These are phyloP conservation scores for Talaromyces proteolyticus DNA, from an alignment of 495 filamentous ascomycete genomes.

Conservation along the genomic window DNA sequence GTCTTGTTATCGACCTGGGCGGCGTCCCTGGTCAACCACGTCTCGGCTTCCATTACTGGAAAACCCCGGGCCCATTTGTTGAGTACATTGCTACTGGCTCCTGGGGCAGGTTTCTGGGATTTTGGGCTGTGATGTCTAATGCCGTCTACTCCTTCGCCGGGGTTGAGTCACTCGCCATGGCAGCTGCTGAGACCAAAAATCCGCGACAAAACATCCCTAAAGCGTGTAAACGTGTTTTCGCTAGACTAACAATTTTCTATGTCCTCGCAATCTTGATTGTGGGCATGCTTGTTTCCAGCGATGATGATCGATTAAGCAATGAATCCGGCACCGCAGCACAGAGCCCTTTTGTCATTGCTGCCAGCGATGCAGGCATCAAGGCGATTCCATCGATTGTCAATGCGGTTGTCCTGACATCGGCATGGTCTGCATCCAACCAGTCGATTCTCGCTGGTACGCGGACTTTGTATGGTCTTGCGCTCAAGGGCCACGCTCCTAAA, in stretches of 20 bases:
- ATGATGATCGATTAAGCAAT: slow-evolving; percentile 38
- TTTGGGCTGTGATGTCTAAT: slow-evolving; percentile 53
- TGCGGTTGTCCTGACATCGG: slow-evolving; percentile 39
- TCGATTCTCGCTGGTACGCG: slow-evolving; percentile 58
- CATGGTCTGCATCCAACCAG: slow-evolving; percentile 40
- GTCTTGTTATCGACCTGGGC: slow-evolving; percentile 37
- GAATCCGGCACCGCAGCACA: slow-evolving; percentile 30
- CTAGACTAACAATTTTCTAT: slow-evolving; percentile 37
- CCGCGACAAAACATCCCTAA: slow-evolving; percentile 39
- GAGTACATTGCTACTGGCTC: slow-evolving; percentile 34
- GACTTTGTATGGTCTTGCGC: slow-evolving; percentile 37
- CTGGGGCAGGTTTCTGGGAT: slow-evolving; percentile 47
- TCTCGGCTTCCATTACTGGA: slow-evolving; percentile 45
- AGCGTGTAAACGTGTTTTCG: slow-evolving; percentile 38
- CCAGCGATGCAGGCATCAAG: slow-evolving; percentile 30
- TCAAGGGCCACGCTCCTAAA: slow-evolving; percentile 37
- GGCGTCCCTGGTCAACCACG: slow-evolving; percentile 26
- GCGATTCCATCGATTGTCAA: slow-evolving; percentile 47
- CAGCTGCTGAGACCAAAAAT: slow-evolving; percentile 41
- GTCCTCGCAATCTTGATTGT: slow-evolving; percentile 36
- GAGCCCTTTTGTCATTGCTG: slow-evolving; percentile 52
- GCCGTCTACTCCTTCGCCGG: slow-evolving; percentile 56
- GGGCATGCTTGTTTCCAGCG: slow-evolving; percentile 44
- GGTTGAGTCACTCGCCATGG: slow-evolving; percentile 46
- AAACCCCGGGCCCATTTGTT: slow-evolving; percentile 44